Conservation (phyloP, 208 protist species). For the Acanthamoeba triangularis region DNA sequence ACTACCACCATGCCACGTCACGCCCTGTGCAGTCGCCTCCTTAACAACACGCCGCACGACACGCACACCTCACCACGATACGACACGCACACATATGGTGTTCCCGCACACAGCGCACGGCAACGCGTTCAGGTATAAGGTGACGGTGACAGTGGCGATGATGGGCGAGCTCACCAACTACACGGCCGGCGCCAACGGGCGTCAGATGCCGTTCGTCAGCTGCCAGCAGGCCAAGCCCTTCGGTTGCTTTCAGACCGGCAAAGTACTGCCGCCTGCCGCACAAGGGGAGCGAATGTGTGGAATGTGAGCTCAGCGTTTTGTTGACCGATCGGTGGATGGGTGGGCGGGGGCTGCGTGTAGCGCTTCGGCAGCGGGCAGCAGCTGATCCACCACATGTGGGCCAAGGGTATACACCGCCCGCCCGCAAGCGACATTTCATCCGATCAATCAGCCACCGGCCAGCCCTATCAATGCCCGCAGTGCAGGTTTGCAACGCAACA, state of each 20-base stretch:
- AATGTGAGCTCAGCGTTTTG: not conserved
- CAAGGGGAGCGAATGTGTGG: not conserved
- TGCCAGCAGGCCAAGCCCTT: not conserved
- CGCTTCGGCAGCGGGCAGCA: slow-evolving; percentile 3
- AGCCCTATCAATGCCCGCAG: not conserved
- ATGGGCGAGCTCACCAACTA: not conserved
- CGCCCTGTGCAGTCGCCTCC: not conserved
- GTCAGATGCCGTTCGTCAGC: not conserved
- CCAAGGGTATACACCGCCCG: not conserved
- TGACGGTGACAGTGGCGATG: not conserved
- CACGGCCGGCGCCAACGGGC: not conserved
- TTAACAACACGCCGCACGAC: not conserved
- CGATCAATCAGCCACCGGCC: not conserved
- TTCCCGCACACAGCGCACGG: not conserved
- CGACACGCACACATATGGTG: not conserved
- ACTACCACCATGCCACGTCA: not conserved
- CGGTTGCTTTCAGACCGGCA: slow-evolving; percentile 14
- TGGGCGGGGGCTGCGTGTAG: not conserved
- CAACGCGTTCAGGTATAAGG: not conserved
- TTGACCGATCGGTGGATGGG: too few relatives aligned
- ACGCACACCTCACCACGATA: too few relatives aligned
- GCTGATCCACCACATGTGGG: slow-evolving; percentile 8
- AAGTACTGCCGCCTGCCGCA: not conserved
- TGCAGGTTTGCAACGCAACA: not conserved
- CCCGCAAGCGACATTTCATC: not conserved